phyloP scores from a whole-genome alignment of 1,139 yeast genomes.

The Taiozyma onychis region DNA sequence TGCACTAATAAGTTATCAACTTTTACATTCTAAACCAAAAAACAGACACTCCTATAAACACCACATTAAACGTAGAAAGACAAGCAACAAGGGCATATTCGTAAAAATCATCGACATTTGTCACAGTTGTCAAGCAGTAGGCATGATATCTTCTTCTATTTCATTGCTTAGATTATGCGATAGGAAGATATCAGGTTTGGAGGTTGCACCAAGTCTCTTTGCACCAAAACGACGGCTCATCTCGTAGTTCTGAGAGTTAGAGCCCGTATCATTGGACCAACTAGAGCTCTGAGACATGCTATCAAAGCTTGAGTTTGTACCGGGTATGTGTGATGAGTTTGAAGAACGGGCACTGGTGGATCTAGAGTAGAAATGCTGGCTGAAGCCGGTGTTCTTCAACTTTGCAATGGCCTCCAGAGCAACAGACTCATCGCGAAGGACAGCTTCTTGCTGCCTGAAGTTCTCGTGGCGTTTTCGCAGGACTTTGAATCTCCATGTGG shows the following conservation, averaged over 20 bases:
- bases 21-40: too few species aligned
- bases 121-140: background rate
- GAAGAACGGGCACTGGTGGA: background rate
- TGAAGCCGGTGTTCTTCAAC: background rate
- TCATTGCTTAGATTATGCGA: background rate
- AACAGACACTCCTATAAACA: too few species aligned
- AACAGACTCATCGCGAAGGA: background rate
- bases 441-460: background rate
- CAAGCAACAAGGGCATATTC: background rate
- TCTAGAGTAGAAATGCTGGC: background rate
- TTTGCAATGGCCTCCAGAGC: background rate
- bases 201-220: background rate
- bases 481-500: slow-evolving; percentile 20
- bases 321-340: background rate
- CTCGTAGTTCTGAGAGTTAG: too few species aligned
- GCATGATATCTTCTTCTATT: background rate
- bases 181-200: background rate
- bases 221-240: background rate
- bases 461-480: slow-evolving; percentile 14
- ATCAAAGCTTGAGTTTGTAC: background rate
- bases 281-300: background rate
- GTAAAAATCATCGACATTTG: background rate
- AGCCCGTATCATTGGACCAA: background rate
- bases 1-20: too few species aligned
- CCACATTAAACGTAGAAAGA: too few species aligned